Percentiles rank a stretch among this genome's conserved stretches.
These are phyloP conservation scores for Zygoascus bituminiphila DNA, from an alignment of 805 yeast genomes.

Conservation along the genomic window DNA sequence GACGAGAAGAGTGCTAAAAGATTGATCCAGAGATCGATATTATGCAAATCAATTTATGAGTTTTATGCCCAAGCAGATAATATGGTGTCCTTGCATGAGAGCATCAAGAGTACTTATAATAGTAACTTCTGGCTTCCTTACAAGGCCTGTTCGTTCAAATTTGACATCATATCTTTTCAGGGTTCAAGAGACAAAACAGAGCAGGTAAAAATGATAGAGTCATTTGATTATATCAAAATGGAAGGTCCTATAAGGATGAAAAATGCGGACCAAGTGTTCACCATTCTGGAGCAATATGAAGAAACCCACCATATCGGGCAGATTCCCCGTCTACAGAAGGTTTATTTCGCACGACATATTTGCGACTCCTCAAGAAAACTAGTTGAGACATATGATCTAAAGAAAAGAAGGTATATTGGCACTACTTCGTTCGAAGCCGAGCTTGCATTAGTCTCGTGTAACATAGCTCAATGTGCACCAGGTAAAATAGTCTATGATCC, in stretches of 20 bases:
- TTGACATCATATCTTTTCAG: conserved; percentile 70
- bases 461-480: conserved; percentile 64
- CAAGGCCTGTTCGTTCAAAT: conserved; percentile 55
- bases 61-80: conserved; percentile 67
- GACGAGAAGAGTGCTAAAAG: conserved; percentile 59
- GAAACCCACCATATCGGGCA: conserved; percentile 5
- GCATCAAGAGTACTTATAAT: conserved; percentile 32
- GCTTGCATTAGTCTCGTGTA: conserved; percentile 76
- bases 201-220: conserved; percentile 57
- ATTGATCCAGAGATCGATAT: conserved; percentile 57
- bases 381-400: conserved; percentile 72
- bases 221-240: conserved; percentile 61
- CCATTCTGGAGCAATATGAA: conserved; percentile 67
- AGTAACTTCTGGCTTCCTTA: conserved; percentile 28
- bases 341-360: conserved; percentile 74
- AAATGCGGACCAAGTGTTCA: conserved; percentile 60
- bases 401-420: conserved; percentile 79
- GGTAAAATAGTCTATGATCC: conserved; percentile 82
- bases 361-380: conserved; percentile 57
- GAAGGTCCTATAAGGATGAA: conserved; percentile 75
- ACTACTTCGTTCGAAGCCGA: conserved; percentile 97
- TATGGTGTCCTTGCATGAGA: conserved; percentile 50
- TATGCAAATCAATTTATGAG: conserved; percentile 72
- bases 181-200: conserved; percentile 50
- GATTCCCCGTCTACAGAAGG: conserved; percentile 31